Evolutionary conservation across 495 filamentous ascomycete species (phyloP).

Genomic region (Lentithecium fluviatile): DNA sequence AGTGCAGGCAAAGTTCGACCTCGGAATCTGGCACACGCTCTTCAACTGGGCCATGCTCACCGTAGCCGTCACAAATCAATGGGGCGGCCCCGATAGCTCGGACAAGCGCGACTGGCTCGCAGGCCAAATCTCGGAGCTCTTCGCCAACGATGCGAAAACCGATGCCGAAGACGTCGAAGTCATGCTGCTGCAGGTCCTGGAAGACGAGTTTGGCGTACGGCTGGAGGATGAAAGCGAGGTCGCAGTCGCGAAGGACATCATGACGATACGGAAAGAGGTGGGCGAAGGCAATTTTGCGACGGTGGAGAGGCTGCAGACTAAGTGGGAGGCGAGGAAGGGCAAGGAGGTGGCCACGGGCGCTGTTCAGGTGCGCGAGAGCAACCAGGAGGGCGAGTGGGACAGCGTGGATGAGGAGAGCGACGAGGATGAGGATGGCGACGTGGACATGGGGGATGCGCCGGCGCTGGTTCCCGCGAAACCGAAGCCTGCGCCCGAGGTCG

Average conservation of each 20-base stretch:
- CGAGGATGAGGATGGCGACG: conserved; percentile 53
- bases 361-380: conserved; percentile 26
- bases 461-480: conserved; percentile 52
- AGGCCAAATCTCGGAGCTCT: conserved; percentile 80
- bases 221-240: conserved; percentile 85
- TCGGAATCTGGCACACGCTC: conserved; percentile 34
- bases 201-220: conserved; percentile 89
- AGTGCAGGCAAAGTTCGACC: conserved; percentile 46
- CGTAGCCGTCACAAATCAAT: conserved; percentile 80
- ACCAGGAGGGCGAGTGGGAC: conserved; percentile 56
- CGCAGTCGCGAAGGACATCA: conserved; percentile 68
- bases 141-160: conserved; percentile 67
- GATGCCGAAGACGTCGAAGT: conserved; percentile 81
- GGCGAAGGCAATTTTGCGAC: conserved; percentile 62
- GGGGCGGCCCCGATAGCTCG: conserved; percentile 78
- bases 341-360: conserved; percentile 53
- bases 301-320: conserved; percentile 66
- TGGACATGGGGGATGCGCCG: conserved; percentile 66
- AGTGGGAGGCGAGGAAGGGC: conserved; percentile 59
- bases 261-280: conserved; percentile 62
- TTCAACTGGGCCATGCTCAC: conserved; percentile 83
- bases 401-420: conserved; percentile 57
- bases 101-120: conserved; percentile 98
- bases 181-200: conserved; percentile 82
- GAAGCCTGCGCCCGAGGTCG: conserved; percentile 71